Base-by-base conservation (phyloP, 352 stramenopile genomes). In the Globisporangium uncinulatum region DNA sequence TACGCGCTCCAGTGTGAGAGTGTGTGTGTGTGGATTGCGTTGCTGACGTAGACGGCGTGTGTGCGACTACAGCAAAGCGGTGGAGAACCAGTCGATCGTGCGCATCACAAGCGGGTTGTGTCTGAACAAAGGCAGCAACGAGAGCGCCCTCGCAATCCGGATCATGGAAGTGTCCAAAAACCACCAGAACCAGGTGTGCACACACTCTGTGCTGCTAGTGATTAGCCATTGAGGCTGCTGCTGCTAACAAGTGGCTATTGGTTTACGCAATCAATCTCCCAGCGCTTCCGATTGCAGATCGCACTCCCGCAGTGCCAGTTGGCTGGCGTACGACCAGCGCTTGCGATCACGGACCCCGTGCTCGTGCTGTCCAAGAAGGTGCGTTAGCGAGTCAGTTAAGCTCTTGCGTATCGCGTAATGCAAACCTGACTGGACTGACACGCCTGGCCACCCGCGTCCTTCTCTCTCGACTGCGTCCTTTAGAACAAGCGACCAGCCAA, bases 161-260 rank as follows among this genome's bases (percentile, higher is more conserved):
- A 89, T 92, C 58, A 83, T 83, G 54, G 77, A 92, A 47, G 82
- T 92, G 6, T 92, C 82, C 37, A 92, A 92, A 66, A 92, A 92
- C 62, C 79, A 92, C 47, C 69, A 88, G 54, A 92, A 92, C 66
- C 79, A 89, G 79, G 79, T 89, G 59, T 34, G 32, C 11, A 0
- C 15, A 32, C n/a, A 9, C 7, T 21, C 21, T 24, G 19, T 7
- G 39, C 3, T 41, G 36, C 8, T 34, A 19, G 15, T 24, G 49
- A 17, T 31, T 44, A 44, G 6, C 39, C 15, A 6, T 17, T 20
- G 39, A 19, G 39, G 6, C 39, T 7, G 1, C 13, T 9, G 41
- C 15, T 19, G 42, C 43, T 48, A 29, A 48, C 43, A 7, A 9
- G 34, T 39, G 34, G 6, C 7, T 39, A 6, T 39, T 39, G 34